A percentile compares a stretch with the other conserved stretches of the same genome.
phyloP scores from a whole-genome alignment of 257 asterid species.

The Solanum piurae region DNA sequence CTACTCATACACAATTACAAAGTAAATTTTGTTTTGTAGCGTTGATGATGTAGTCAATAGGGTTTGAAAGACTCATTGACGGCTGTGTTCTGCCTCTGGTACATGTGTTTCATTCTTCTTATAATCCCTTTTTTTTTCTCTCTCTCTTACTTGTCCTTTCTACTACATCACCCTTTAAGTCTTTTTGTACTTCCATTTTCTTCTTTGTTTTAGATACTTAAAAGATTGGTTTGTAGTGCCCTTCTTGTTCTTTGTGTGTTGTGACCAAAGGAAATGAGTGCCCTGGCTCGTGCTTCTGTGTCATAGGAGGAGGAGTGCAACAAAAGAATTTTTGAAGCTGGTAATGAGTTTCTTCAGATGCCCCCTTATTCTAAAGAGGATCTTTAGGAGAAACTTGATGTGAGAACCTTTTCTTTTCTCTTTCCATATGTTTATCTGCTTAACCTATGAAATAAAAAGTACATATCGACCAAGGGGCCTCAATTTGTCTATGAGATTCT shows the following conservation, averaged over 20 bases:
- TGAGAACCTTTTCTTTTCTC: neutral
- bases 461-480: neutral
- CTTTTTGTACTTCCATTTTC: neutral
- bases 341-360: neutral
- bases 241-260: neutral
- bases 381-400: slow-evolving; percentile 7
- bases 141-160: neutral
- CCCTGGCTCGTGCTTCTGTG: neutral
- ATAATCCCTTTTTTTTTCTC: neutral
- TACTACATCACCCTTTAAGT: neutral
- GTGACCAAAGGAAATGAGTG: neutral
- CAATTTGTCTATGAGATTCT: neutral
- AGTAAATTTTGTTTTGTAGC: neutral
- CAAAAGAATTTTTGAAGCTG: neutral
- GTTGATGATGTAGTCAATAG: no score
- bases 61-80: neutral
- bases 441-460: neutral
- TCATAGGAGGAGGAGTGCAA: neutral
- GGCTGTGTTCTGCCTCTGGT: neutral
- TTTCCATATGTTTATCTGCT: neutral
- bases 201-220: neutral
- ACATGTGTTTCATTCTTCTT: neutral
- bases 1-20: neutral
- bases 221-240: neutral
- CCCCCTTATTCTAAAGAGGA: neutral